Base-by-base conservation (phyloP, 192 early-diverging fungal genomes). In the Backusella westeae region DNA sequence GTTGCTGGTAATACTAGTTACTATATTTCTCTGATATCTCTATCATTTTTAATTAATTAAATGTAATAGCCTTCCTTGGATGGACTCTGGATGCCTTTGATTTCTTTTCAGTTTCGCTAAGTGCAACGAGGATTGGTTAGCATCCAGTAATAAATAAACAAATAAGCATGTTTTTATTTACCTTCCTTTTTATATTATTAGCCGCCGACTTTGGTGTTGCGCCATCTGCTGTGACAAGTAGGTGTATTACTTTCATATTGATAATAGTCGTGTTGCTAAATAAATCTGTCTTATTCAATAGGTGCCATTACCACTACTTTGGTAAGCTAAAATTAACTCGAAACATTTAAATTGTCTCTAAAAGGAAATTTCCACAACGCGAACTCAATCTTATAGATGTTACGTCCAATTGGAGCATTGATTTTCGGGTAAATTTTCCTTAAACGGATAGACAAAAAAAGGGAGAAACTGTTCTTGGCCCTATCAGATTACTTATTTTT, bases 1-100 rank as follows among this genome's bases (percentile, higher is more conserved):
- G 63, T 67, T 6, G 75, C 80, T 42, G 80, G 80, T 81, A 77
- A 74, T 63, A 26, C 26, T 2, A 26, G 10, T 63, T 14, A 29
- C 23, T 63, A 2, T 23, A 46, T 23, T 2, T 42, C 9, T 34
- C 34, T 32, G 26, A 0, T 56, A 32, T 39, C 6, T 14, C 9
- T 46, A 4, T 36, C 14, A 15, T 38, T 35, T 15, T 23, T 67
- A 42, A 23, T 36, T 38, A 44, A 15, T 15, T 32, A 38, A 26
- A 63, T 12, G 3, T 2, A 15, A 15, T 71, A 69, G 87, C 85
- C 34, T 93, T 90, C 72, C 77, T 93, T 69, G 93, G 90, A 12
- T 94, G 93, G 91, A 87, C 89, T 49, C 78, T 93, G 17, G 91
- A 94, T 74, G 87, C 91, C 6, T 87, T 91, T 56, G 93, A 94